Percentiles rank a stretch among this genome's conserved stretches.
These are phyloP conservation scores for Mortierella sp. DNA, from an alignment of 371 early-diverging fungal genomes.

Conservation along the genomic window DNA sequence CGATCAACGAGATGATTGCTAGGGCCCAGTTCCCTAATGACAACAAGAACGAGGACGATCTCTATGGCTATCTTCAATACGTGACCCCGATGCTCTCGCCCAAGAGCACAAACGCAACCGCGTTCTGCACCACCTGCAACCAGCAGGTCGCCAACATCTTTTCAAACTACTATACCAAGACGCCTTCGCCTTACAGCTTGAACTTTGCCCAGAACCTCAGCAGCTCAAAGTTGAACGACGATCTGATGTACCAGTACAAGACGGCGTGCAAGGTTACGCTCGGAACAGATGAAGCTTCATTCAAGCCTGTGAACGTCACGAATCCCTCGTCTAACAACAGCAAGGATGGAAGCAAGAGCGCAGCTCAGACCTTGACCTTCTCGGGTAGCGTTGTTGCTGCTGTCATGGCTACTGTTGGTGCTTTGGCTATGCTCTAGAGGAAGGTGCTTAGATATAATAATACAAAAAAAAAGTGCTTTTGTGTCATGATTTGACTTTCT, in stretches of 20 bases:
- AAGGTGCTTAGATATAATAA: neutral
- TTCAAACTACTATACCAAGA: constrained; percentile 44
- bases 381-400: constrained; percentile 27
- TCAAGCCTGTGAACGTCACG: constrained; percentile 17
- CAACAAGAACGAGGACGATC: constrained; percentile 37
- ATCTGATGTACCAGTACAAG: constrained; percentile 40
- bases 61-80: constrained; percentile 48
- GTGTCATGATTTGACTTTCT: too few species aligned
- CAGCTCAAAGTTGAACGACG: constrained; percentile 3
- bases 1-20: constrained; percentile 42
- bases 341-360: constrained; percentile 1
- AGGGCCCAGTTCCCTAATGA: constrained; percentile 31
- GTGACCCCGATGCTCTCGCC: constrained; percentile 36
- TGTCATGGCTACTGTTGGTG: constrained; percentile 17
- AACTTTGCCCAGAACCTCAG: constrained; percentile 35
- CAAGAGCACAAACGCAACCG: constrained; percentile 14
- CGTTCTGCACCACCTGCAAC: constrained; percentile 46
- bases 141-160: constrained; percentile 53
- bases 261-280: constrained; percentile 17
- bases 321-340: neutral
- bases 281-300: constrained; percentile 6
- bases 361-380: constrained; percentile 5
- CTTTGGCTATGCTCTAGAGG: constrained; percentile 23
- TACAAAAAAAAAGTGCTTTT: neutral
- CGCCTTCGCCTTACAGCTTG: constrained; percentile 29